phyloP scores from a whole-genome alignment of 164 flowering plant genomes.

The Pachysandra terminalis region DNA sequence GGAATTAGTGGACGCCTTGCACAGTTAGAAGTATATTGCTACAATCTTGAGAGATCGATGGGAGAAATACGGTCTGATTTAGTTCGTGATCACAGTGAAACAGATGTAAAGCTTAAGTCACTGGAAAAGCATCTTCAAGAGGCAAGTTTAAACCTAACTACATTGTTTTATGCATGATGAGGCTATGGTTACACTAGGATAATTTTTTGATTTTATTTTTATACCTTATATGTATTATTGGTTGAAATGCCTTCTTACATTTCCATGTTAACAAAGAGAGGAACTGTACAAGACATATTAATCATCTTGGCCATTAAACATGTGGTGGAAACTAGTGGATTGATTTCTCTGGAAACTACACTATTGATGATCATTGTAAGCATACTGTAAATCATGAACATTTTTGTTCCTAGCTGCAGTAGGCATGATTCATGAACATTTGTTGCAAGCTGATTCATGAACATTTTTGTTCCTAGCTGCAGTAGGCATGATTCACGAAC shows the following conservation, averaged over 20 bases:
- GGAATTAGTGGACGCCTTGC: constrained; percentile 90
- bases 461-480: not conserved
- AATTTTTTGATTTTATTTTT: not conserved
- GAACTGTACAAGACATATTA: not conserved
- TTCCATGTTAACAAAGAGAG: not conserved
- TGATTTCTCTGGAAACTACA: not conserved
- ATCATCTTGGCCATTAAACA: not conserved
- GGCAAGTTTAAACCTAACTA: constrained; percentile 35
- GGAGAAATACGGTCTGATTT: constrained; percentile 89
- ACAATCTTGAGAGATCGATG: constrained; percentile 83
- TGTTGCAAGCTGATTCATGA: too few relatives aligned
- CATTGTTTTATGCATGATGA: not conserved
- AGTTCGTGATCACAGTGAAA: constrained; percentile 65
- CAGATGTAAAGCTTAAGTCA: constrained; percentile 71
- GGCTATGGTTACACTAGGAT: not conserved
- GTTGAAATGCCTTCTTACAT: not conserved
- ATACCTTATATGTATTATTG: not conserved
- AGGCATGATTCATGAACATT: not conserved
- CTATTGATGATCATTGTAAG: not conserved
- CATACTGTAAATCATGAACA: not conserved
- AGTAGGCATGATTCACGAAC: not conserved
- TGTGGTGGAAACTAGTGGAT: not conserved
- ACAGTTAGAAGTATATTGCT: constrained; percentile 85
- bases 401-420: not conserved
- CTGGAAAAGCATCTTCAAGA: constrained; percentile 94